phyloP scores from a whole-genome alignment of 257 asterid genomes.

The Echium plantagineum region DNA sequence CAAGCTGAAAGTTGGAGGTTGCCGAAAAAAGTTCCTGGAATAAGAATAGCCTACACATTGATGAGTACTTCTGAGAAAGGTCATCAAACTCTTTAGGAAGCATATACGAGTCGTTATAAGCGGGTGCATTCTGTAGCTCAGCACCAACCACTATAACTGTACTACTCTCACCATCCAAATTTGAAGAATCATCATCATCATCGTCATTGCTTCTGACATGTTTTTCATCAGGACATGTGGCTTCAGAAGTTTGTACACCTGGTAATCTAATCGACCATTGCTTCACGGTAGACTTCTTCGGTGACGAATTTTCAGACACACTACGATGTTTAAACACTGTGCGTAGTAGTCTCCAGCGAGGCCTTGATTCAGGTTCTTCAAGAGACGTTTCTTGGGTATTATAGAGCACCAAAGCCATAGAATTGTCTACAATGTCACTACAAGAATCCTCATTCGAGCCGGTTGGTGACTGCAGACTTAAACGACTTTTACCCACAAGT shows the following conservation, averaged over 20 bases:
- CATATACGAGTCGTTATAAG: constrained; percentile 15
- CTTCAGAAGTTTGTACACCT: constrained; percentile 49
- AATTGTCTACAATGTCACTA: constrained; percentile 20
- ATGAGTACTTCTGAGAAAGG: constrained; percentile 41
- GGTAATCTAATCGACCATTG: constrained; percentile 40
- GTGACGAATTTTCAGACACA: constrained; percentile 22
- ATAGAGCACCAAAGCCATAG: constrained; percentile 53
- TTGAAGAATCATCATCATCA: constrained; percentile 21
- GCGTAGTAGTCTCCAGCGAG: constrained; percentile 59
- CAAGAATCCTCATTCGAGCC: constrained; percentile 10
- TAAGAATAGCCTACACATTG: constrained; percentile 44
- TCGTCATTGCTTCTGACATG: constrained; percentile 25
- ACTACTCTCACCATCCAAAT: constrained; percentile 22
- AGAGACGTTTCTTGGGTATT: constrained; percentile 12
- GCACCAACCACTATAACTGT: constrained; percentile 24
- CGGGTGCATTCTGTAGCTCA: constrained; percentile 17
- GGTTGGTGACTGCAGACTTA: constrained; percentile 25
- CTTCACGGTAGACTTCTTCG: constrained; percentile 37
- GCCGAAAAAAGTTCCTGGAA: constrained; percentile 65
- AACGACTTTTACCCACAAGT: constrained; percentile 28
- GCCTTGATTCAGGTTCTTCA: constrained; percentile 21
- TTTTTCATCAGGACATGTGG: constrained; percentile 59
- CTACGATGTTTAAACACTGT: constrained; percentile 28
- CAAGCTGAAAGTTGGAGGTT: constrained; percentile 52
- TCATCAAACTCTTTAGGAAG: constrained; percentile 43